A percentile compares a stretch with the other conserved stretches of the same genome.
These are phyloP conservation scores for Sutorius eximius DNA, from an alignment of 1,284 basidiomycete genomes.

Conservation along the genomic window DNA sequence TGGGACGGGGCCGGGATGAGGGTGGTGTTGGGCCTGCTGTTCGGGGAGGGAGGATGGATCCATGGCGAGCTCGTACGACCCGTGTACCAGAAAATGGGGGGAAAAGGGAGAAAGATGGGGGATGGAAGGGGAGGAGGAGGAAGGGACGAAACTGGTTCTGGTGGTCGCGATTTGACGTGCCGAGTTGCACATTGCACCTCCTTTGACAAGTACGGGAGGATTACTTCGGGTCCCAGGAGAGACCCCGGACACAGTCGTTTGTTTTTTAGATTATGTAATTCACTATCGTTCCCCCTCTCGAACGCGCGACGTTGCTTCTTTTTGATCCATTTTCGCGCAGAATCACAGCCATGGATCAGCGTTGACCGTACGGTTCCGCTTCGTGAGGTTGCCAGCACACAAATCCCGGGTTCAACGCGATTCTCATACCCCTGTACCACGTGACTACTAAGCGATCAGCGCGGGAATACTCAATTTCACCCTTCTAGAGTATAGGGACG, in stretches of 20 bases:
- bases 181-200: constrained; percentile 24
- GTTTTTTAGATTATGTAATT: constrained; percentile 22
- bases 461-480: constrained; percentile 2
- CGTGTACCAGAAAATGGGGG: background rate
- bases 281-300: background rate
- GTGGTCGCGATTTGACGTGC: constrained; percentile 12
- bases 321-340: constrained; percentile 12
- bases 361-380: constrained; percentile 16
- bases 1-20: constrained; percentile 14
- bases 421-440: background rate
- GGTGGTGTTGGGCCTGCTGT: constrained; percentile 15
- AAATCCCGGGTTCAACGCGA: background rate
- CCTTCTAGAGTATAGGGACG: too few species aligned
- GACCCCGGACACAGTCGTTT: constrained; percentile 17
- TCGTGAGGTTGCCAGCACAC: background rate
- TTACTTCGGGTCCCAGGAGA: constrained; percentile 16
- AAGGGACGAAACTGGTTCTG: background rate
- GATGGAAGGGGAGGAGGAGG: background rate
- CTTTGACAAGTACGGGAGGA: constrained; percentile 12
- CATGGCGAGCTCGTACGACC: constrained; percentile 6
- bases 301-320: constrained; percentile 6
- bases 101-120: background rate
- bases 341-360: constrained; percentile 15
- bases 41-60: constrained; percentile 22
- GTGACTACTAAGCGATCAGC: constrained; percentile 2